Conservation (phyloP, 306 rosid species). For the Cajanus cajan region DNA sequence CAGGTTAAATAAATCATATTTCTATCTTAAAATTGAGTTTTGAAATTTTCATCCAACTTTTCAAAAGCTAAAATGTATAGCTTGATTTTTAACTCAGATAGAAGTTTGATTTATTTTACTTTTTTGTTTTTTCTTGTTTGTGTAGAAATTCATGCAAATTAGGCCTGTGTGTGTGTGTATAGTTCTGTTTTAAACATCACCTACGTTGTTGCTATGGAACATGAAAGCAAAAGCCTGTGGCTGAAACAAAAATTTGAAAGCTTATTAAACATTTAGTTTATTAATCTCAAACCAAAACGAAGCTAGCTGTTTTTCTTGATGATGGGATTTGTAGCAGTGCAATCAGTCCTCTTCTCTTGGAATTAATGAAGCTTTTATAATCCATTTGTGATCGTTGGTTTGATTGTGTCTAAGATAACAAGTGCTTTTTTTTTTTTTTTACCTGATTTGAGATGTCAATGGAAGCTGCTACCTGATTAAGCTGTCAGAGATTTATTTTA, state of each 20-base stretch:
- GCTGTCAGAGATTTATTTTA: background rate
- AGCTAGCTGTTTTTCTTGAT: background rate
- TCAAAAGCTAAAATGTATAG: no score
- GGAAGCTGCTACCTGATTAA: background rate
- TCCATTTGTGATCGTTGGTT: background rate
- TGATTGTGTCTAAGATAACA: background rate
- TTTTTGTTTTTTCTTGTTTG: no score
- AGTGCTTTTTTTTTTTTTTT: background rate
- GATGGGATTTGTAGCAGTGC: background rate
- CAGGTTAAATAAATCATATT: no score
- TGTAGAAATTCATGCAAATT: background rate
- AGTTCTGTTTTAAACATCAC: background rate
- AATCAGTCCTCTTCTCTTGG: background rate
- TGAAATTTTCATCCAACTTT: no score
- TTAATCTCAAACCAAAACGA: background rate
- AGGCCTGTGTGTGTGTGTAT: background rate
- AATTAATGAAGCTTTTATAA: background rate
- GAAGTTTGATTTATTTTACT: background rate
- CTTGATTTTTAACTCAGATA: background rate
- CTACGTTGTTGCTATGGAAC: background rate
- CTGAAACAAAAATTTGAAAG: background rate
- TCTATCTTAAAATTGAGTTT: no score
- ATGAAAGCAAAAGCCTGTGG: background rate
- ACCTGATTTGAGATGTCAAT: background rate
- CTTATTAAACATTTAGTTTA: background rate